Evolutionary conservation across 1,139 yeast genomes (phyloP).

Genomic region (Pichia sp.): DNA sequence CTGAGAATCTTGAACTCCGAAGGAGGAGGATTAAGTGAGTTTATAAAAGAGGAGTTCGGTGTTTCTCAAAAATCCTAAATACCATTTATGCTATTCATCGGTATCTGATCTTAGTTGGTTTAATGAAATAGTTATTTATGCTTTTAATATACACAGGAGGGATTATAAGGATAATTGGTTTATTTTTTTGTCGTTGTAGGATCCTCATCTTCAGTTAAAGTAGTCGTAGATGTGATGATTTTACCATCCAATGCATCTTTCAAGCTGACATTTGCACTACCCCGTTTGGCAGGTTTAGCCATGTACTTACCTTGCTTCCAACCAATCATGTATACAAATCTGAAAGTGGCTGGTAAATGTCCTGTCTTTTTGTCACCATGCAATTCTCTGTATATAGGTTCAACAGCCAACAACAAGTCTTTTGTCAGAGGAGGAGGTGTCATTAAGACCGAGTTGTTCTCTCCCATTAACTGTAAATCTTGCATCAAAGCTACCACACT

Average conservation of each 20-base stretch:
- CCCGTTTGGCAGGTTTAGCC: slow-evolving; percentile 71
- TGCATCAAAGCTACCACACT: slow-evolving; percentile 62
- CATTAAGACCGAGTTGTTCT: slow-evolving; percentile 64
- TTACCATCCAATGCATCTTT: slow-evolving; percentile 50
- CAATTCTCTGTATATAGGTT: slow-evolving; percentile 65
- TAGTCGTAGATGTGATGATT: slow-evolving; percentile 14
- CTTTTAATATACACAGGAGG: neutral
- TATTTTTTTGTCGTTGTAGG: neutral
- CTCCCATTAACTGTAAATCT: slow-evolving; percentile 82
- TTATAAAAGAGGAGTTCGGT: neutral
- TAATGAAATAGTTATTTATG: neutral
- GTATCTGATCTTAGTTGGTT: no score
- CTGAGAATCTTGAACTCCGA: neutral
- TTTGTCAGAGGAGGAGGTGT: slow-evolving; percentile 55
- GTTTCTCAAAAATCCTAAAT: neutral
- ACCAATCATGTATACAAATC: slow-evolving; percentile 79
- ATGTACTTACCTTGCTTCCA: slow-evolving; percentile 72
- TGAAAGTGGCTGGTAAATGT: slow-evolving; percentile 60
- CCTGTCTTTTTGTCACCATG: slow-evolving; percentile 57
- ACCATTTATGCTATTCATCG: neutral
- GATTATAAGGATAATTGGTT: slow-evolving; percentile 23
- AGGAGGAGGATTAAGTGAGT: neutral
- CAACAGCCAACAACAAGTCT: slow-evolving; percentile 69
- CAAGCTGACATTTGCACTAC: slow-evolving; percentile 62
- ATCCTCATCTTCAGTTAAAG: slow-evolving; percentile 22